Conservation (phyloP, 2,329 filamentous ascomycete species). For the Epichloe scottii region DNA sequence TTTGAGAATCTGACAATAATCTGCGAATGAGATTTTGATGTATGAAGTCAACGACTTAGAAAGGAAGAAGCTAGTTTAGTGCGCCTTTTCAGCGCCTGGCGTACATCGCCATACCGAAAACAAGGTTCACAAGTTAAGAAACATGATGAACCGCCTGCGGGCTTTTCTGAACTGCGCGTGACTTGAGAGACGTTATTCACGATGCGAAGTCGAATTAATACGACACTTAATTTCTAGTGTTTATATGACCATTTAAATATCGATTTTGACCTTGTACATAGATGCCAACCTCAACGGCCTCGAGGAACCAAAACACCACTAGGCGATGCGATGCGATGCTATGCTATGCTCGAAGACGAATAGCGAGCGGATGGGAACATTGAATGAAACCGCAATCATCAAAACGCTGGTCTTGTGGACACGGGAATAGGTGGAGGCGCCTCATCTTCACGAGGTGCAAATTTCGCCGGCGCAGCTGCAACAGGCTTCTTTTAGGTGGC, state of each 20-base stretch:
- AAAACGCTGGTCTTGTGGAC: constrained; percentile 37
- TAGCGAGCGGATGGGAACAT: background rate
- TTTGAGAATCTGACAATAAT: background rate
- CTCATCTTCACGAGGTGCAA: constrained; percentile 15
- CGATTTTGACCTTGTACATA: background rate
- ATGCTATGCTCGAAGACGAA: background rate
- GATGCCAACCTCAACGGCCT: background rate
- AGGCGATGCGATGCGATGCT: background rate
- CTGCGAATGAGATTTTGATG: constrained; percentile 4
- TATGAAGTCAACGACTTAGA: constrained; percentile 5
- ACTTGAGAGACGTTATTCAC: background rate
- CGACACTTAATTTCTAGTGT: no score
- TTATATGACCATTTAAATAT: background rate
- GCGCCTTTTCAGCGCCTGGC: constrained; percentile 5
- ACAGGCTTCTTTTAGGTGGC: constrained; percentile 42
- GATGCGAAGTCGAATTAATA: no score
- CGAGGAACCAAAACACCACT: background rate
- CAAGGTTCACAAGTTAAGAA: constrained; percentile 6
- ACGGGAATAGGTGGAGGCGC: constrained; percentile 40
- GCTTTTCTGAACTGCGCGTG: background rate
- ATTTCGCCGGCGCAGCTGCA: constrained; percentile 9
- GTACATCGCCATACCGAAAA: constrained; percentile 8
- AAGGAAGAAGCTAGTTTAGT: constrained; percentile 2
- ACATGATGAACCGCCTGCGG: background rate
- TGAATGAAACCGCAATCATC: background rate